Conservation (phyloP, 2,329 filamentous ascomycete species). For the Cytospora chrysosperma region DNA sequence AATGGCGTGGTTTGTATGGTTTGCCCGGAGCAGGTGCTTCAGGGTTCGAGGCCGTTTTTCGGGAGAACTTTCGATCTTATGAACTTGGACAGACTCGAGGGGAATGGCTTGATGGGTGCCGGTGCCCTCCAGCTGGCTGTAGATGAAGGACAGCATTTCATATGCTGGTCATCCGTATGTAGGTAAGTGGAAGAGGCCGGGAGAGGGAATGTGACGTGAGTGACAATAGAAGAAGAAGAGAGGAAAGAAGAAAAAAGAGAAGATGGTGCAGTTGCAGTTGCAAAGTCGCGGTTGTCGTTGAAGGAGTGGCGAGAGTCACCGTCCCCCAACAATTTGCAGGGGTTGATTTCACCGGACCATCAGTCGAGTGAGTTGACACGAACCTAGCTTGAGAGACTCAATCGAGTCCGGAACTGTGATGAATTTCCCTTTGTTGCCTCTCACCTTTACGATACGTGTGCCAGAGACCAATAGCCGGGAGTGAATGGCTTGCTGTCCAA, state of each 20-base stretch:
- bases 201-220: background rate
- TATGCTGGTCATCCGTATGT: constrained; percentile 23
- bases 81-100: constrained; percentile 68
- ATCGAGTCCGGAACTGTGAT: background rate
- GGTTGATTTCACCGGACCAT: constrained; percentile 3
- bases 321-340: constrained; percentile 10
- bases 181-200: background rate
- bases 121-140: constrained; percentile 31
- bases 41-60: constrained; percentile 80
- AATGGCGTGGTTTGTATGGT: constrained; percentile 87
- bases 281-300: background rate
- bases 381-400: background rate
- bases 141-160: constrained; percentile 32
- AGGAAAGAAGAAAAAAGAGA: too few species aligned
- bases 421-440: background rate
- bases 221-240: background rate
- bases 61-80: constrained; percentile 75
- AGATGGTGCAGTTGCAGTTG: background rate
- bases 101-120: constrained; percentile 41
- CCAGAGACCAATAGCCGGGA: background rate
- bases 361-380: background rate
- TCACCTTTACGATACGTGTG: background rate
- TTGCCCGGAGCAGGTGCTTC: constrained; percentile 87
- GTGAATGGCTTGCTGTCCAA: background rate
- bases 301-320: constrained; percentile 2